Evolutionary conservation across 805 yeast genomes (phyloP).

Genomic region (Kregervanrija fluxuum): DNA sequence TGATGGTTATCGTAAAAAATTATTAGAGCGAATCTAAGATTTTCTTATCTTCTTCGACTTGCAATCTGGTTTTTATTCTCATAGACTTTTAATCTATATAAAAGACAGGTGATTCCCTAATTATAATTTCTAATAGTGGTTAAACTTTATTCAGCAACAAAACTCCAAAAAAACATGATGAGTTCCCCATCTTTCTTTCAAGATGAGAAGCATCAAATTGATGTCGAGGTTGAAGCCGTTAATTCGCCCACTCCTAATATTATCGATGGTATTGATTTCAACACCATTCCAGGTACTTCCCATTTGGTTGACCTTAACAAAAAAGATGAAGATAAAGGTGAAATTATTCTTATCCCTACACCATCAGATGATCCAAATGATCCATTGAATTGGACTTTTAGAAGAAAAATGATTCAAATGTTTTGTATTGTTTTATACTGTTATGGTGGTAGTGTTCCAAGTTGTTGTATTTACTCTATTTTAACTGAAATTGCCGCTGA

Average conservation of each 20-base stretch:
- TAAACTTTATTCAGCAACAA: no score
- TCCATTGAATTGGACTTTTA: constrained; percentile 55
- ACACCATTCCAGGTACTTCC: constrained; percentile 44
- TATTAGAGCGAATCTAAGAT: no score
- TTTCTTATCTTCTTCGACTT: no score
- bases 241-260: not conserved
- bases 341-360: constrained; percentile 51
- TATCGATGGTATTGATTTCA: constrained; percentile 20
- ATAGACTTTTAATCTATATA: no score
- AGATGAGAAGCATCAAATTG: not conserved
- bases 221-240: not conserved
- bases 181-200: no score
- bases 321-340: constrained; percentile 13
- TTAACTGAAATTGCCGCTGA: constrained; percentile 22
- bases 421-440: constrained; percentile 36
- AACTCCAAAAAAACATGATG: no score
- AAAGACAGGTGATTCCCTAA: no score
- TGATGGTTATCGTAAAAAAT: no score
- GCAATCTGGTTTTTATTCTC: no score
- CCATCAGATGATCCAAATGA: constrained; percentile 67
- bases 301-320: constrained; percentile 38
- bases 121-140: no score
- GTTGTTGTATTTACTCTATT: constrained; percentile 16
- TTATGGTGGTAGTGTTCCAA: constrained; percentile 22
- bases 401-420: constrained; percentile 40